These are phyloP conservation scores for Monilinia polystroma DNA, from an alignment of 2,329 filamentous ascomycete genomes.

Conservation along the genomic window DNA sequence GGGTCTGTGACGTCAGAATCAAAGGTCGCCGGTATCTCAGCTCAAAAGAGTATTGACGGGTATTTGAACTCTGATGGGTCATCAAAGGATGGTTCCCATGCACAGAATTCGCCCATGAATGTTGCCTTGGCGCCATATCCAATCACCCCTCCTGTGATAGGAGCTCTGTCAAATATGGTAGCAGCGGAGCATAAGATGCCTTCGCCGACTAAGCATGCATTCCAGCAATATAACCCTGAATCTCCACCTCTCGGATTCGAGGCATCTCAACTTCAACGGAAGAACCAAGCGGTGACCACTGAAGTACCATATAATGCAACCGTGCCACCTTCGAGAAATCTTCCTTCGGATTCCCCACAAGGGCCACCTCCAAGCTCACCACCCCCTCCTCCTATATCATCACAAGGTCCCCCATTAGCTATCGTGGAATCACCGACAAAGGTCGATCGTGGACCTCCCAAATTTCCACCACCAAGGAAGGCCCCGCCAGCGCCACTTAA, in stretches of 20 bases:
- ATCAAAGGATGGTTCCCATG: constrained; percentile 35
- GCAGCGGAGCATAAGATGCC: constrained; percentile 60
- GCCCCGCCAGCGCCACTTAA: constrained; percentile 82
- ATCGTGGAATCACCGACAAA: constrained; percentile 44
- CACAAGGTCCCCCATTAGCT: constrained; percentile 39
- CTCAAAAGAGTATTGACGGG: constrained; percentile 29
- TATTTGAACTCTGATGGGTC: constrained; percentile 36
- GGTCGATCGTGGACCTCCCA: constrained; percentile 50
- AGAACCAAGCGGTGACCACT: constrained; percentile 46
- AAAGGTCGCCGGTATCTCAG: constrained; percentile 19
- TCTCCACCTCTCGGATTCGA: constrained; percentile 35
- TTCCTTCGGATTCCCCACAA: constrained; percentile 46
- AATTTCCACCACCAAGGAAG: constrained; percentile 67
- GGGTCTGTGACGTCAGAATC: constrained; percentile 34
- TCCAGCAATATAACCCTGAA: constrained; percentile 52
- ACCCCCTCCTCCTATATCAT: constrained; percentile 33
- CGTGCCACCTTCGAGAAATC: constrained; percentile 56
- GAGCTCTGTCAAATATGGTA: constrained; percentile 49
- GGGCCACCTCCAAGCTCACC: constrained; percentile 37
- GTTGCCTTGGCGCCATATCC: constrained; percentile 61
- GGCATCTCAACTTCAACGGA: constrained; percentile 47
- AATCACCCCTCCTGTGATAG: constrained; percentile 57
- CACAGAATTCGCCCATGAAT: constrained; percentile 54
- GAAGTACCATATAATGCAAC: constrained; percentile 51
- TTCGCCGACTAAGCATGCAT: constrained; percentile 58